Conservation (phyloP, 2,329 filamentous ascomycete genomes). For the Pleoardoris graminearum region DNA sequence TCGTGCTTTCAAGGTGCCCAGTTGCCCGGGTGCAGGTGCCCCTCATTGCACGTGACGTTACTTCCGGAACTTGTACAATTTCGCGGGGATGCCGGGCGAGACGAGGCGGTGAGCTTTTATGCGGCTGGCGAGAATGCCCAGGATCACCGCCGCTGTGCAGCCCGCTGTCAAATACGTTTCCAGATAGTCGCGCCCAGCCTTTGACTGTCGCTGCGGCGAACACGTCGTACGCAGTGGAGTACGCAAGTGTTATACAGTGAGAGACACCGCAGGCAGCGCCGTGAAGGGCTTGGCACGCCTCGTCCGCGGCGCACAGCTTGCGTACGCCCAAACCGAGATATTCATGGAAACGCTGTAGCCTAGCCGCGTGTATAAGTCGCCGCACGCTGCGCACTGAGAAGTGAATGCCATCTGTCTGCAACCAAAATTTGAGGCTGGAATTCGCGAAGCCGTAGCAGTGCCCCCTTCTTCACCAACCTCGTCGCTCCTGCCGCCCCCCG, state of each 20-base stretch:
- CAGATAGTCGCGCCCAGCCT: background rate
- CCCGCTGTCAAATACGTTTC: constrained; percentile 20
- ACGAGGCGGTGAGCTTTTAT: constrained; percentile 41
- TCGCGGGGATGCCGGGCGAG: constrained; percentile 32
- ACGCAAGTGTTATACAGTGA: background rate
- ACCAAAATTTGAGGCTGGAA: constrained; percentile 13
- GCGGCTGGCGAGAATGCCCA: constrained; percentile 35
- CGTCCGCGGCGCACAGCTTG: constrained; percentile 43
- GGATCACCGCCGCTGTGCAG: constrained; percentile 13
- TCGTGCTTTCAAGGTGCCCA: background rate
- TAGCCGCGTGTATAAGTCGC: constrained; percentile 17
- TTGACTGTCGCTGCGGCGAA: constrained; percentile 12
- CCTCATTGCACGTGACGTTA: constrained; percentile 35
- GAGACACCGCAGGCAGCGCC: background rate
- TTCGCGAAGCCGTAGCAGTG: constrained; percentile 25
- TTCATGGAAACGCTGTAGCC: constrained; percentile 32
- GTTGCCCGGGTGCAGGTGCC: constrained; percentile 16
- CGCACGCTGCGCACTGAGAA: background rate
- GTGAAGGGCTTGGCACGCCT: constrained; percentile 32
- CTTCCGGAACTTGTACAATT: constrained; percentile 45
- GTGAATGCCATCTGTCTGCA: constrained; percentile 11
- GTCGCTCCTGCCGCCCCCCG: constrained; percentile 27
- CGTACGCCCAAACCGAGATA: constrained; percentile 27
- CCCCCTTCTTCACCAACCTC: constrained; percentile 33
- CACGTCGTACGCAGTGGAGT: constrained; percentile 28